A percentile compares a stretch with the other conserved stretches of the same genome.
Conservation (phyloP, 1,284 basidiomycete species). For the Mycosarcoma mackinlayi region DNA sequence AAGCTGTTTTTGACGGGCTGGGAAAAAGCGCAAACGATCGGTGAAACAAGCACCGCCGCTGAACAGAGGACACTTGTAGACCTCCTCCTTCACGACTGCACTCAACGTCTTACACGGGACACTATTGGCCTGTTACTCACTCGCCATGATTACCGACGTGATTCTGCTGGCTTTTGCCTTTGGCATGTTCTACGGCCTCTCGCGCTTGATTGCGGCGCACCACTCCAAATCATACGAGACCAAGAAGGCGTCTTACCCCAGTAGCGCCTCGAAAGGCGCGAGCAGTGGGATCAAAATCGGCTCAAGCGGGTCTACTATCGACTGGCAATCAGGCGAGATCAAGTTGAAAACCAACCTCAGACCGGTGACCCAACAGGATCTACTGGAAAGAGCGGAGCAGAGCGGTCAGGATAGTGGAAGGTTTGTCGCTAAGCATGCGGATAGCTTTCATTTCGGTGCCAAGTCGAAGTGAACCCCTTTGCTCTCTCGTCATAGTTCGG, state of each 20-base stretch:
- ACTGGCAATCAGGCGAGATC: slow-evolving; percentile 16
- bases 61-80: no score
- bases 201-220: neutral
- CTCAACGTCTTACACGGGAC: no score
- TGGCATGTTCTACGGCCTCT: neutral
- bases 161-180: neutral
- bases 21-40: no score
- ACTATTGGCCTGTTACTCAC: no score
- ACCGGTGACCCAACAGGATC: slow-evolving; percentile 20
- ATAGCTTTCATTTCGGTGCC: slow-evolving; percentile 17
- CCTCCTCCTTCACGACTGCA: no score
- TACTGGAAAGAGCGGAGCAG: slow-evolving; percentile 4
- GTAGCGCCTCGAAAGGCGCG: no score
- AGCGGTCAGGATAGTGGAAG: slow-evolving; percentile 3
- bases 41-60: no score
- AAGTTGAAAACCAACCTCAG: slow-evolving; percentile 15
- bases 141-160: slow-evolving; percentile 6
- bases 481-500: neutral
- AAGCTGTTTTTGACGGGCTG: no score
- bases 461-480: slow-evolving; percentile 3
- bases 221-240: no score
- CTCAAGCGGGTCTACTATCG: neutral
- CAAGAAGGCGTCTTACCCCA: no score
- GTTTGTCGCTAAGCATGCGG: slow-evolving; percentile 10
- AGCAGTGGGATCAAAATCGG: no score